These are phyloP conservation scores for Trifolium repens DNA, from an alignment of 306 rosid genomes.

Conservation along the genomic window DNA sequence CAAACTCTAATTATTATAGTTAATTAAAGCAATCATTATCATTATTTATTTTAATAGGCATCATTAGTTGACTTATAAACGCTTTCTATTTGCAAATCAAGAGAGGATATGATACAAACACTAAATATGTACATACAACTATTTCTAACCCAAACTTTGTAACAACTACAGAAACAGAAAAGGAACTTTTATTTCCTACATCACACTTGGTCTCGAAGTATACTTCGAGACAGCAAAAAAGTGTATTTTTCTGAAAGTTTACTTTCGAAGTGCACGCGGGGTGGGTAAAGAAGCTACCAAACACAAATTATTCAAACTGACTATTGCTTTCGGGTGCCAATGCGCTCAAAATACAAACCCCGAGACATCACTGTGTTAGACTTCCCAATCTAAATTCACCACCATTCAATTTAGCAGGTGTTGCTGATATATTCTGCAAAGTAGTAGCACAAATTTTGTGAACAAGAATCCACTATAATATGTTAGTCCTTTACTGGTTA, in stretches of 20 bases:
- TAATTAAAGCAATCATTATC: conserved; percentile 1
- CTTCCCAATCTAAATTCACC: conserved; percentile 40
- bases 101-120: conserved; percentile 17
- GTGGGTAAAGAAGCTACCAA: not conserved
- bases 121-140: conserved; percentile 47
- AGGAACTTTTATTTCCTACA: not conserved
- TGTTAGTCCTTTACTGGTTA: conserved; percentile 35
- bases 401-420: conserved; percentile 42
- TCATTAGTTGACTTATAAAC: not conserved
- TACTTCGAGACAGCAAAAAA: not conserved
- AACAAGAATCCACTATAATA: conserved; percentile 36
- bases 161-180: conserved; percentile 29
- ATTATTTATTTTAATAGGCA: not conserved
- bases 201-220: not conserved
- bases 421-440: conserved; percentile 27
- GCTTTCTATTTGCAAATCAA: conserved; percentile 30
- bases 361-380: conserved; percentile 43
- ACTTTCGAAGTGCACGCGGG: not conserved
- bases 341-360: conserved; percentile 48
- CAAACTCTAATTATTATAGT: too few species aligned
- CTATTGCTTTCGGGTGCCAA: conserved; percentile 34
- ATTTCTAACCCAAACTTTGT: conserved; percentile 33
- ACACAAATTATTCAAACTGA: conserved; percentile 35
- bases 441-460: conserved; percentile 29
- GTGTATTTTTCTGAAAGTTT: not conserved